These are phyloP conservation scores for Saprolegnia parasitica DNA, from an alignment of 352 stramenopile genomes.

Conservation along the genomic window DNA sequence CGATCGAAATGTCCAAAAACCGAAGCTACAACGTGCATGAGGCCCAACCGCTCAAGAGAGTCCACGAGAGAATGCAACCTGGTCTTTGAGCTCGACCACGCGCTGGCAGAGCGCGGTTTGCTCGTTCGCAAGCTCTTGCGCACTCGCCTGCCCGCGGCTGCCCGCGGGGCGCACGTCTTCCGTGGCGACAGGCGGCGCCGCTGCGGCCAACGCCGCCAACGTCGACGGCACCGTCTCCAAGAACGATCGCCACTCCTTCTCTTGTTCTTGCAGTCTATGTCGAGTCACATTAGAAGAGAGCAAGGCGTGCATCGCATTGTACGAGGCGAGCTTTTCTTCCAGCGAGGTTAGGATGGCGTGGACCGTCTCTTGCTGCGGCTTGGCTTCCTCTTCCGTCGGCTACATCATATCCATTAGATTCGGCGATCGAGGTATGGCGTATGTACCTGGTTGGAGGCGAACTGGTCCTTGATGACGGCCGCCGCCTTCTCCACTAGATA, in stretches of 20 bases:
- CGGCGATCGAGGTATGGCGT: not conserved
- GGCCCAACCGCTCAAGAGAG: not conserved
- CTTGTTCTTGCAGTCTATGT: constrained; percentile 3
- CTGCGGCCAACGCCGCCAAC: not conserved
- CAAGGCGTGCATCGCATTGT: not conserved
- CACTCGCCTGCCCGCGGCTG: not conserved
- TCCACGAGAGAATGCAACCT: not conserved
- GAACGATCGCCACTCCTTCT: constrained; percentile 19
- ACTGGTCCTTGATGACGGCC: constrained; percentile 13
- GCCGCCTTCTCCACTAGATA: constrained; percentile 13
- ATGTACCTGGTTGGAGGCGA: constrained; percentile 3
- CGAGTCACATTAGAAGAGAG: not conserved
- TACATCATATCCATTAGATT: not conserved
- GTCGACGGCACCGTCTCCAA: not conserved
- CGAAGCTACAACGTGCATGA: constrained; percentile 10
- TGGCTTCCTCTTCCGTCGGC: not conserved
- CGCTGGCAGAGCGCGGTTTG: constrained; percentile 5
- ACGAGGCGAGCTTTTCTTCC: constrained; percentile 12
- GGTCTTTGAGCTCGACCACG: constrained; percentile 17
- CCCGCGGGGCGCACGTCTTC: not conserved
- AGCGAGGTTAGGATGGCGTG: constrained; percentile 12
- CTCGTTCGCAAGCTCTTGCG: constrained; percentile 1
- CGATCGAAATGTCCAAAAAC: constrained; percentile 20
- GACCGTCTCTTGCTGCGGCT: constrained; percentile 3
- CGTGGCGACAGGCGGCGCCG: not conserved